phyloP scores from a whole-genome alignment of 495 filamentous ascomycete genomes.

The Penicillium cosmopolitanum region DNA sequence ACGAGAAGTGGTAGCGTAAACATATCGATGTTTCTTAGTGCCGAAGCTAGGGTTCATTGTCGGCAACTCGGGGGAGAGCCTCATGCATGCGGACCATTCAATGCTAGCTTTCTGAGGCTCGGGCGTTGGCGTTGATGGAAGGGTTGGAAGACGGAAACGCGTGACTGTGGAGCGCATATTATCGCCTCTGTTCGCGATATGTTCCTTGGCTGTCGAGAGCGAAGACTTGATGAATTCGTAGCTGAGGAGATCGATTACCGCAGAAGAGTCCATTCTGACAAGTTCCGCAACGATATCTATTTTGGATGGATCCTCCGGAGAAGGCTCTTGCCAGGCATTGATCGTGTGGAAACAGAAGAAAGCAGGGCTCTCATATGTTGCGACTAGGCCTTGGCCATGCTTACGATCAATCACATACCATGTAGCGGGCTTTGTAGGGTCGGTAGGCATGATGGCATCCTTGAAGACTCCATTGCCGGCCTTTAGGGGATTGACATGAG shows the following conservation, averaged over 20 bases:
- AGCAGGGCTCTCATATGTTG: slow-evolving; percentile 58
- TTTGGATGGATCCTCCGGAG: slow-evolving; percentile 35
- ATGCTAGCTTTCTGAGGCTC: slow-evolving; percentile 27
- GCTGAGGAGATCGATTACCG: slow-evolving; percentile 56
- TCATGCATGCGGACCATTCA: slow-evolving; percentile 37
- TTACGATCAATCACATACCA: slow-evolving; percentile 74
- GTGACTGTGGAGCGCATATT: slow-evolving; percentile 39
- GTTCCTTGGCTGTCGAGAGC: slow-evolving; percentile 32
- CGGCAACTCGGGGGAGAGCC: slow-evolving; percentile 61
- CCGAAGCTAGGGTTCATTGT: slow-evolving; percentile 64
- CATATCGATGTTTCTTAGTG: slow-evolving; percentile 62
- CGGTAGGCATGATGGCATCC: slow-evolving; percentile 43
- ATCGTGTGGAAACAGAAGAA: slow-evolving; percentile 79
- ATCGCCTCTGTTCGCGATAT: slow-evolving; percentile 29
- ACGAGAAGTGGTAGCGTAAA: slow-evolving; percentile 61
- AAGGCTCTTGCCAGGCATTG: slow-evolving; percentile 70
- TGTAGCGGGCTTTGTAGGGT: slow-evolving; percentile 49
- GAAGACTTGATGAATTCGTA: slow-evolving; percentile 60
- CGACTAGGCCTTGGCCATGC: slow-evolving; percentile 57
- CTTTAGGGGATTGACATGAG: slow-evolving; percentile 60
- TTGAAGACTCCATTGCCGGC: slow-evolving; percentile 43
- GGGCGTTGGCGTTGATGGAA: slow-evolving; percentile 26
- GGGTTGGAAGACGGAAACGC: slow-evolving; percentile 53
- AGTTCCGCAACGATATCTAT: slow-evolving; percentile 62
- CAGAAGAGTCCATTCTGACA: slow-evolving; percentile 55